Conservation (phyloP, 257 asterid species). For the Solanum tarijense region DNA sequence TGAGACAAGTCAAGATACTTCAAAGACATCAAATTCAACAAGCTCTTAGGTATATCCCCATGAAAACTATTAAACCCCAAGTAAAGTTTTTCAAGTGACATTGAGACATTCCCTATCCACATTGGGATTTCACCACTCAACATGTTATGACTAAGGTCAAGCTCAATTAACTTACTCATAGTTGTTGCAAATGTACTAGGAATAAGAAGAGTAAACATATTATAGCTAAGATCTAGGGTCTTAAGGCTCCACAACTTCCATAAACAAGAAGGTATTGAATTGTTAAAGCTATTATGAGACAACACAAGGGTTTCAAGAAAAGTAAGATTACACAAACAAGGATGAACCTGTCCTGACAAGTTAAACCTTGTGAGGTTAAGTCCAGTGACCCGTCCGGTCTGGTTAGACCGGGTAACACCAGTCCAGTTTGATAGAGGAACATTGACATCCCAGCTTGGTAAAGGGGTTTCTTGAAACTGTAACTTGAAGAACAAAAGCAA, state of each 20-base stretch:
- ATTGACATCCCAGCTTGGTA: slow-evolving; percentile 40
- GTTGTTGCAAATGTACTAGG: slow-evolving; percentile 20
- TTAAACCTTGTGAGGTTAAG: slow-evolving; percentile 61
- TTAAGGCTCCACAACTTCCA: slow-evolving; percentile 26
- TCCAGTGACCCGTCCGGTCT: slow-evolving; percentile 46
- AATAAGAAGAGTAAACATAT: slow-evolving; percentile 28
- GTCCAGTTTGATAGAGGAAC: slow-evolving; percentile 21
- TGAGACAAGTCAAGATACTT: slow-evolving; percentile 59
- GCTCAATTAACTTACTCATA: slow-evolving; percentile 22
- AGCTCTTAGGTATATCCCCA: slow-evolving; percentile 50
- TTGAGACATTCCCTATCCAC: slow-evolving; percentile 68
- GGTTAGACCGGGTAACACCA: slow-evolving; percentile 49
- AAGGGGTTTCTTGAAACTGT: slow-evolving; percentile 33
- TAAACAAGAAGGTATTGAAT: slow-evolving; percentile 52
- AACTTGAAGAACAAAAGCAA: slow-evolving; percentile 55
- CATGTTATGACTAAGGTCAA: slow-evolving; percentile 57
- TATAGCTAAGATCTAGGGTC: slow-evolving; percentile 57
- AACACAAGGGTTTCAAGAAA: slow-evolving; percentile 49
- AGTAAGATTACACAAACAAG: slow-evolving; percentile 65
- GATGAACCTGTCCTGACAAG: slow-evolving; percentile 49
- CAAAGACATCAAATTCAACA: slow-evolving; percentile 33
- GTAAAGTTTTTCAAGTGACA: slow-evolving; percentile 33
- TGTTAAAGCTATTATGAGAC: slow-evolving; percentile 51
- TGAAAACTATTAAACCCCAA: slow-evolving; percentile 47
- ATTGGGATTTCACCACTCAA: slow-evolving; percentile 38